Evolutionary conservation across 371 early-diverging fungal species (phyloP).

Genomic region (Syncephalastrum monosporum): DNA sequence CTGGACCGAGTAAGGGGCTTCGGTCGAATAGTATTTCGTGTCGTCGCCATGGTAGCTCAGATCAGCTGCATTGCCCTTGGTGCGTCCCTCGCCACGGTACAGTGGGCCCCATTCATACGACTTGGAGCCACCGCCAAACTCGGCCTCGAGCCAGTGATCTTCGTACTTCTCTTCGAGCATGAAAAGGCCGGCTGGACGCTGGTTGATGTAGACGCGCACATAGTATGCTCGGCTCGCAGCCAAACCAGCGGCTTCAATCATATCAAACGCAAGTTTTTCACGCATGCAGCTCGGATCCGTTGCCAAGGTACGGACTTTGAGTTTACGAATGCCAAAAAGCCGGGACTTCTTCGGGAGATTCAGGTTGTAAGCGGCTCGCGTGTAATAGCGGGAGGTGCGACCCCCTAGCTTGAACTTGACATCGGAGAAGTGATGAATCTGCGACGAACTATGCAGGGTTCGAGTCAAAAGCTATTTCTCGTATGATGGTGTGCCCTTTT

Average conservation of each 20-base stretch:
- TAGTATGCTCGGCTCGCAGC: conserved; percentile 42
- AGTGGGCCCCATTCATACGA: conserved; percentile 21
- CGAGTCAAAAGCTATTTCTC: not conserved
- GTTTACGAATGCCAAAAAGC: conserved; percentile 41
- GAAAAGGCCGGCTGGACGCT: conserved; percentile 28
- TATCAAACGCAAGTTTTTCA: conserved; percentile 39
- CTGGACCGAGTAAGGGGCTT: conserved; percentile 16
- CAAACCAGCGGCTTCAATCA: conserved; percentile 40
- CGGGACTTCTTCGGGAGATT: conserved; percentile 13
- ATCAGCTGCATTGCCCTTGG: conserved; percentile 14
- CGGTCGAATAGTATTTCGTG: conserved; percentile 6
- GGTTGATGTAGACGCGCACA: conserved; percentile 33
- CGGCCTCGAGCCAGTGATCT: conserved; percentile 28
- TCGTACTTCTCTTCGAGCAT: conserved; percentile 34
- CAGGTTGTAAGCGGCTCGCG: conserved; percentile 22
- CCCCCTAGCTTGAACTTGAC: conserved; percentile 26
- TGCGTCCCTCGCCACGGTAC: conserved; percentile 23
- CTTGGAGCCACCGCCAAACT: conserved; percentile 15
- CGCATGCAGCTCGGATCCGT: conserved; percentile 45
- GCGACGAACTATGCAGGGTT: not conserved
- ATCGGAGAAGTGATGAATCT: conserved; percentile 10
- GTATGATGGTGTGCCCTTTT: not conserved
- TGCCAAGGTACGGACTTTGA: conserved; percentile 47
- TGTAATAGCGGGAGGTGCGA: conserved; percentile 19
- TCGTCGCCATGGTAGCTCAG: conserved; percentile 27